phyloP scores from a whole-genome alignment of 2,329 filamentous ascomycete genomes.

The Penicillium sp. region DNA sequence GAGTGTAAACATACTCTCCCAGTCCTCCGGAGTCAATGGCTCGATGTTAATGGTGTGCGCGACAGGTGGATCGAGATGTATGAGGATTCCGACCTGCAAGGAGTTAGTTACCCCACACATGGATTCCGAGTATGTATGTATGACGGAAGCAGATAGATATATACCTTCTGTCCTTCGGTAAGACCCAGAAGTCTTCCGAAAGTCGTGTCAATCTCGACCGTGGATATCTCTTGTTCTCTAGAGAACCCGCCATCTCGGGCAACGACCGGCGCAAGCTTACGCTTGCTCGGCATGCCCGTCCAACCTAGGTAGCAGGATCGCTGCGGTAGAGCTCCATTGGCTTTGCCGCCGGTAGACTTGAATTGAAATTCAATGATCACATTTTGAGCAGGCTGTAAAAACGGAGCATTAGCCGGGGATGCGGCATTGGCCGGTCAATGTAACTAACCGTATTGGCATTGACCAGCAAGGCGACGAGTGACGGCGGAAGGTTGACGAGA shows the following conservation, averaged over 20 bases:
- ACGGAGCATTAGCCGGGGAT: constrained; percentile 21
- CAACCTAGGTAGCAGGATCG: constrained; percentile 87
- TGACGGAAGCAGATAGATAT: constrained; percentile 27
- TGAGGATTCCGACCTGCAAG: constrained; percentile 59
- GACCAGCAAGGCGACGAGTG: constrained; percentile 80
- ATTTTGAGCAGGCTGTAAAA: constrained; percentile 81
- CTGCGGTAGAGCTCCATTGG: constrained; percentile 55
- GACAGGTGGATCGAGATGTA: constrained; percentile 88
- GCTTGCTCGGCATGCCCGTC: constrained; percentile 97
- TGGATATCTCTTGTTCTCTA: constrained; percentile 74
- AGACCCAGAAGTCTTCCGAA: constrained; percentile 79
- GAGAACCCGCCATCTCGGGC: constrained; percentile 71
- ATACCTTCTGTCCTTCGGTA: constrained; percentile 78
- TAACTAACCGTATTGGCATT: constrained; percentile 83
- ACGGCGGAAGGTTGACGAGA: constrained; percentile 86
- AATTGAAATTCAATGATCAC: constrained; percentile 91
- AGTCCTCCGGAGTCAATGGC: constrained; percentile 90
- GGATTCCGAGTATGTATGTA: background rate
- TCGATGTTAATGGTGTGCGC: constrained; percentile 97
- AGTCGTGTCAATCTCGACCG: constrained; percentile 85
- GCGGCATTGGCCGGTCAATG: constrained; percentile 6
- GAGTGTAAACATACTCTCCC: constrained; percentile 69
- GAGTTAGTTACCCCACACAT: constrained; percentile 42
- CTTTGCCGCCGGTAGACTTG: constrained; percentile 61
- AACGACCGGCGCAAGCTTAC: constrained; percentile 73